Evolutionary conservation across 768 basidiomycete species (phyloP), one percentile per base, ranked within the genome.

Genomic region (Leccinum subgranulosum): DNA sequence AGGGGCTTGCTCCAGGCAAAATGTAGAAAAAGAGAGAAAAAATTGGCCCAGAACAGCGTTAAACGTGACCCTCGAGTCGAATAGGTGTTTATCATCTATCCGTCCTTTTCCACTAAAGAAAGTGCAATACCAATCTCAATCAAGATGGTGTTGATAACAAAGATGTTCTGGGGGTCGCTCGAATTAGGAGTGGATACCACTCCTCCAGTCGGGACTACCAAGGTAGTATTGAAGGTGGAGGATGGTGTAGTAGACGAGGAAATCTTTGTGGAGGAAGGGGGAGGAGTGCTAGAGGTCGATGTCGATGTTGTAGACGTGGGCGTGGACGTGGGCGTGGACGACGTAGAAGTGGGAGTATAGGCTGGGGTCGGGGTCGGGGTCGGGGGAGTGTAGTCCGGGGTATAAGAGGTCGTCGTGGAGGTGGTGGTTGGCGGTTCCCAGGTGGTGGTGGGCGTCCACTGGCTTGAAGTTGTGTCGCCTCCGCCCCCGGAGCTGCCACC

Each of bases 61-160:
- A 8, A 49, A 25, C 1, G 12, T 43, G 31, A 25, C 21, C 5
- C 5, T 21, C 6, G 27, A 9, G 23, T 12, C 19, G 36, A 46
- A 15, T 43, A 49, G 21, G 17, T 4, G n/a, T 43, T 33, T 45
- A 15, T 11, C 50, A 48, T 55, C 54, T 57, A 64, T 15, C 17
- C 7, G 6, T 28, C 19, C 34, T 60, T 28, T 49, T 53, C 47
- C 23, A 46, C 61, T 8, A 21, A 52, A 23, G 28, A 47, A 25
- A 74, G 58, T 6, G 52, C 0, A 1, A 51, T 6, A 23, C 59
- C 78, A 23, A 81, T 25, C 31, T 69, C 69, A 49, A 80, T 55
- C 46, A 81, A 34, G n/a, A 71, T 67, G 47, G 73, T 56, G 51
- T 75, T 72, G 19, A 82, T 59, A 36, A 51, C 56, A 15, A 72